These are phyloP conservation scores for Aspergillus carlsbadensis DNA, from an alignment of 495 filamentous ascomycete genomes.

Conservation along the genomic window DNA sequence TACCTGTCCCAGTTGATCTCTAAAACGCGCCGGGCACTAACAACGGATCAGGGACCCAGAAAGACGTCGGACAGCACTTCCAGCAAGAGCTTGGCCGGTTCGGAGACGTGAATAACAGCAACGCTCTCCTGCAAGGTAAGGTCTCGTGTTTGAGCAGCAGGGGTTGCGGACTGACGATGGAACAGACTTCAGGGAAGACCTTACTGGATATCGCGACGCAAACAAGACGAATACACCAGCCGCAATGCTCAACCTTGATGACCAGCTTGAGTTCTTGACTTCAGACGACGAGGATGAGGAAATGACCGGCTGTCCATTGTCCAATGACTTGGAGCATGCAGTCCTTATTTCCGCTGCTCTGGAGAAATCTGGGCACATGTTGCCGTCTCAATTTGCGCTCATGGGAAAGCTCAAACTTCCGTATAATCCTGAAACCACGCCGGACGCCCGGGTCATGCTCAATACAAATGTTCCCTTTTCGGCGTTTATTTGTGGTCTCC, in stretches of 20 bases:
- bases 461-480: conserved; percentile 69
- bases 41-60: not conserved
- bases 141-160: not conserved
- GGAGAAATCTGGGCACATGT: conserved; percentile 9
- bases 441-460: conserved; percentile 21
- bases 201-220: not conserved
- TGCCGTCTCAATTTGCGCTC: conserved; percentile 26
- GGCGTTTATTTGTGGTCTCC: conserved; percentile 76
- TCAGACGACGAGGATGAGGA: conserved; percentile 9
- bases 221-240: not conserved
- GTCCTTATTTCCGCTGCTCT: conserved; percentile 19
- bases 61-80: not conserved
- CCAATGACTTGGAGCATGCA: conserved; percentile 12
- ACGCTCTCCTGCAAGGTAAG: conserved; percentile 8
- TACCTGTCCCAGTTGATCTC: too few species aligned
- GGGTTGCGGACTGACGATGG: not conserved
- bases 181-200: conserved; percentile 21
- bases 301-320: not conserved
- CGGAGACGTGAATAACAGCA: not conserved
- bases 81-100: not conserved
- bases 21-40: too few species aligned
- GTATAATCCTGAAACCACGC: not conserved
- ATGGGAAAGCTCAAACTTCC: conserved; percentile 15
- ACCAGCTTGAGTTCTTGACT: conserved; percentile 18
- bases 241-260: conserved; percentile 13